A percentile compares a stretch with the other conserved stretches of the same genome.
phyloP scores from a whole-genome alignment of 1,284 basidiomycete species.

The Ustilago lituana region DNA sequence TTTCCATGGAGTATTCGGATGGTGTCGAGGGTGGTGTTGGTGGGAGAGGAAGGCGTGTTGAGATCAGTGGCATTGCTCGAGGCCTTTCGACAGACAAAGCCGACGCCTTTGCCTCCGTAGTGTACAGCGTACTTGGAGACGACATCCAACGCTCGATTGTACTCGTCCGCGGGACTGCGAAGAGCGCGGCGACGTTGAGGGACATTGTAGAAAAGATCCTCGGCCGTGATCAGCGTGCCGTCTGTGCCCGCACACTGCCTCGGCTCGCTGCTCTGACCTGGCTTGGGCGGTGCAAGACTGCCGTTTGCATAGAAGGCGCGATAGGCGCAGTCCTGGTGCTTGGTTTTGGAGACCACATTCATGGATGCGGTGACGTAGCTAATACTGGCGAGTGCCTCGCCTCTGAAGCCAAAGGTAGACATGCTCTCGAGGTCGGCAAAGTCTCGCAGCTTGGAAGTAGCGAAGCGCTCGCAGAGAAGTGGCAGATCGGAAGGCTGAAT shows the following conservation, averaged over 20 bases:
- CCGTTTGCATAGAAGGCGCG: conserved; percentile 60
- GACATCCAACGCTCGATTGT: conserved; percentile 88
- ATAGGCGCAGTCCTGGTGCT: conserved; percentile 56
- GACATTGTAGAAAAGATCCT: conserved; percentile 95
- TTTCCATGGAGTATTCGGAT: conserved; percentile 86
- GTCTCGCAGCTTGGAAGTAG: conserved; percentile 88
- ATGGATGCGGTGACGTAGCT: conserved; percentile 88
- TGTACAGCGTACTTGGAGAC: conserved; percentile 85
- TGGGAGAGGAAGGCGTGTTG: conserved; percentile 76
- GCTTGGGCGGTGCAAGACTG: conserved; percentile 45
- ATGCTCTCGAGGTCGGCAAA: conserved; percentile 89
- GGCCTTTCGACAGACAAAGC: conserved; percentile 75
- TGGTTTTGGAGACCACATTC: conserved; percentile 81
- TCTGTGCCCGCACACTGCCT: conserved; percentile 92
- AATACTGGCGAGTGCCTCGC: conserved; percentile 95
- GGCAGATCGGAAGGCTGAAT: conserved; percentile 81
- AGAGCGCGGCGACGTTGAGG: conserved; percentile 87
- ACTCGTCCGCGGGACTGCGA: conserved; percentile 88
- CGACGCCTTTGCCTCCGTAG: conserved; percentile 71
- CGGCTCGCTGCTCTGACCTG: conserved; percentile 69
- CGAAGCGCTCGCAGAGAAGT: conserved; percentile 92
- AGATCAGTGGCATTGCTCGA: conserved; percentile 72
- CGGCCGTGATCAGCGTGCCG: conserved; percentile 91
- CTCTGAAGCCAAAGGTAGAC: conserved; percentile 94
- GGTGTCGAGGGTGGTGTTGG: conserved; percentile 75